Evolutionary conservation across 75 land plant species (phyloP).

Genomic region (Sequoiadendron giganteum): DNA sequence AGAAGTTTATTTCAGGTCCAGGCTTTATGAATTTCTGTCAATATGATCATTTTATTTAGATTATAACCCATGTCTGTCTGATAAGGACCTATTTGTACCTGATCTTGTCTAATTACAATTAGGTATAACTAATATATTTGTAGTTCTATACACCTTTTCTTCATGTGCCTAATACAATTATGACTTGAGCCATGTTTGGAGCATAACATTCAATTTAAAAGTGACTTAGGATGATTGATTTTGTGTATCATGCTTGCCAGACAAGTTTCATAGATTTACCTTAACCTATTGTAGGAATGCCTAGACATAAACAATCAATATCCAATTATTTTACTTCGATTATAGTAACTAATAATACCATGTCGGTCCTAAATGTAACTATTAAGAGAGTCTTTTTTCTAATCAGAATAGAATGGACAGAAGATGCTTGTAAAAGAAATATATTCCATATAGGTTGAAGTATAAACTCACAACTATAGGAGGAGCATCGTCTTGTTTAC

Average conservation of each 20-base stretch:
- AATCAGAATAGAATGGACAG: constrained; percentile 34
- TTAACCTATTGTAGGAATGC: too few species aligned
- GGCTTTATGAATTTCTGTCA: not conserved
- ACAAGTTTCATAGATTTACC: too few species aligned
- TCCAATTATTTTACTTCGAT: too few species aligned
- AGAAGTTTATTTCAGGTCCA: not conserved
- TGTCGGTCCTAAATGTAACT: not conserved
- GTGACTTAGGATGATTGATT: too few species aligned
- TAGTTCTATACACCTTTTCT: not conserved
- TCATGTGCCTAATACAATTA: too few species aligned
- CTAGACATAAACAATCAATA: not conserved
- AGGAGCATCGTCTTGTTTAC: constrained; percentile 79
- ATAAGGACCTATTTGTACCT: not conserved
- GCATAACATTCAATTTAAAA: too few species aligned
- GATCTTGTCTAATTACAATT: not conserved
- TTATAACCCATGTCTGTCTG: not conserved
- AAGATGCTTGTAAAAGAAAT: constrained; percentile 66
- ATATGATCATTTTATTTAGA: not conserved
- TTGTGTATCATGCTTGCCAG: too few species aligned
- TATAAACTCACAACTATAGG: constrained; percentile 68
- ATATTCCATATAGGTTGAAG: constrained; percentile 30
- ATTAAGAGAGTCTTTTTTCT: not conserved
- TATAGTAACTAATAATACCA: not conserved
- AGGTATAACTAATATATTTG: not conserved
- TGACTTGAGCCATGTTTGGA: too few species aligned